A percentile compares a stretch with the other conserved stretches of the same genome.
Conservation (phyloP, 345 rosid genomes). For the Psidium friedrichsthalianum region DNA sequence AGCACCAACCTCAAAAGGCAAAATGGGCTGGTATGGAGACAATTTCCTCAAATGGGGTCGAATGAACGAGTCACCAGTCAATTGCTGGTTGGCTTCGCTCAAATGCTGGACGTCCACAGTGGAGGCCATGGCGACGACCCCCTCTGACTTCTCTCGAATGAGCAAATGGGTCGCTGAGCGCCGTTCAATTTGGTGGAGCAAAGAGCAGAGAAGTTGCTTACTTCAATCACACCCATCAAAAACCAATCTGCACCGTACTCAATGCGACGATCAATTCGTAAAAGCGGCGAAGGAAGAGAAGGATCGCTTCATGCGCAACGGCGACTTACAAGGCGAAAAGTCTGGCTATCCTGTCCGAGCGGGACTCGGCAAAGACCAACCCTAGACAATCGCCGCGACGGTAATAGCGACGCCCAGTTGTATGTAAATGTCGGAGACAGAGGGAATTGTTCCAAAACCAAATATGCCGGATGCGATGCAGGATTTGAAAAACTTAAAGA, state of each 20-base stretch:
- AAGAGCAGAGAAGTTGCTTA: conserved; percentile 23
- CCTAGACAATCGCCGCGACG: background rate
- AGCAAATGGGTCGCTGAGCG: conserved; percentile 11
- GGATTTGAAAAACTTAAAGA: background rate
- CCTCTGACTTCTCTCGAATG: conserved; percentile 14
- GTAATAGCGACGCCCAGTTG: background rate
- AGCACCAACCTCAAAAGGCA: conserved; percentile 76
- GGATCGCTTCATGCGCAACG: background rate
- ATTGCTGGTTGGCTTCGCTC: conserved; percentile 19
- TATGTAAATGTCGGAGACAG: background rate
- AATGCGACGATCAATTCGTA: background rate
- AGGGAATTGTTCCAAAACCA: background rate
- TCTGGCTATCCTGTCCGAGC: background rate
- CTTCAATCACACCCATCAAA: conserved; percentile 44
- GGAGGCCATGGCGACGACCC: conserved; percentile 34
- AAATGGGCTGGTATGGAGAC: conserved; percentile 80
- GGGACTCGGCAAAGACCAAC: background rate
- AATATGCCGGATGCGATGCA: background rate
- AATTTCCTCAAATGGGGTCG: conserved; percentile 69
- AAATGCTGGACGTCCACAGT: conserved; percentile 27
- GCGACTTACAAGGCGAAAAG: background rate
- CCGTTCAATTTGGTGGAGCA: conserved; percentile 15
- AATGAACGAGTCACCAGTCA: conserved; percentile 71
- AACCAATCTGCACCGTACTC: background rate
- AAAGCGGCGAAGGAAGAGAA: background rate